Evolutionary conservation across 1,139 yeast species (phyloP).

Genomic region (Hansenula sp.): DNA sequence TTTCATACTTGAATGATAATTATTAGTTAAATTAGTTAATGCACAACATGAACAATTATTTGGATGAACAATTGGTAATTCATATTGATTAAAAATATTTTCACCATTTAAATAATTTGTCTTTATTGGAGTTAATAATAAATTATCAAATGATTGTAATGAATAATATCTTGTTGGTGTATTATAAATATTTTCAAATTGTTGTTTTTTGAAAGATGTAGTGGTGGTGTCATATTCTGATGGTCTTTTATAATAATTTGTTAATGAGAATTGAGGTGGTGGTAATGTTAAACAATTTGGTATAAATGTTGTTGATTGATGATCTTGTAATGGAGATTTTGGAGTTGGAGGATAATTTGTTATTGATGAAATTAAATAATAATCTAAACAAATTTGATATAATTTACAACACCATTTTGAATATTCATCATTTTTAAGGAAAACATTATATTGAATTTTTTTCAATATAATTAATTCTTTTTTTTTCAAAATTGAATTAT

Average conservation of each 20-base stretch:
- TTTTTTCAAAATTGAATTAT: slow-evolving; percentile 8
- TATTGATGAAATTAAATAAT: slow-evolving; percentile 1
- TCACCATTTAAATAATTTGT: not conserved
- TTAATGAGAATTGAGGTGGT: not conserved
- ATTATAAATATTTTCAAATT: not conserved
- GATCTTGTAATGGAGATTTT: slow-evolving; percentile 14
- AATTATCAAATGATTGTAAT: not conserved
- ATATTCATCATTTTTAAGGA: slow-evolving; percentile 7
- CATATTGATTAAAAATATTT: not conserved
- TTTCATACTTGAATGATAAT: not conserved
- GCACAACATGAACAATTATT: not conserved
- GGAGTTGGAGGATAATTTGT: slow-evolving; percentile 15
- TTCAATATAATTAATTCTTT: slow-evolving; percentile 17
- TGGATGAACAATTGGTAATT: not conserved
- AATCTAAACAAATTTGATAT: slow-evolving; percentile 3
- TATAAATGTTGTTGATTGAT: no score
- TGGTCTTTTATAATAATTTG: not conserved
- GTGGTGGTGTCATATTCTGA: not conserved
- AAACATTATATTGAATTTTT: slow-evolving; percentile 18
- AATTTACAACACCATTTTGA: slow-evolving; percentile 8
- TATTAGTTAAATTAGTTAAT: not conserved
- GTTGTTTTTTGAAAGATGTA: not conserved
- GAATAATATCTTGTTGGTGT: not conserved
- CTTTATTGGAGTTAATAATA: slow-evolving; percentile 1
- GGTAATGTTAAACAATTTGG: no score